Evolutionary conservation across 1,284 basidiomycete genomes (phyloP).

Genomic region (Mycena citricolor): DNA sequence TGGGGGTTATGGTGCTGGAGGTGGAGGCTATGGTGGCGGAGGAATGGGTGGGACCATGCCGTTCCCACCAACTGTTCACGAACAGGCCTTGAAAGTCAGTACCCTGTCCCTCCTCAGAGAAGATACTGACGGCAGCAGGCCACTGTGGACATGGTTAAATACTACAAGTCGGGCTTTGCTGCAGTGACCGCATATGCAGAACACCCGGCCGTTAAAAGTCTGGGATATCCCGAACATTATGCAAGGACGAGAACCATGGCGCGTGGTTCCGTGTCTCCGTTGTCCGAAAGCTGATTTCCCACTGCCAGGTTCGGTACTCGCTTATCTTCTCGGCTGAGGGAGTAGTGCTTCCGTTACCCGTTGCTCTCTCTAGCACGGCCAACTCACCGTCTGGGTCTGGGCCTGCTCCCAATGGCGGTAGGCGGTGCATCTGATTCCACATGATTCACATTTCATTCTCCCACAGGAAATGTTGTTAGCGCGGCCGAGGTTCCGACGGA

Average conservation of each 20-base stretch:
- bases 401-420: background rate
- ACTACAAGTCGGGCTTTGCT: slow-evolving; percentile 83
- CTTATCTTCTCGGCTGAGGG: slow-evolving; percentile 92
- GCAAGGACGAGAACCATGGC: slow-evolving; percentile 90
- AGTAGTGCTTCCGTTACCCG: slow-evolving; percentile 82
- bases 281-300: too few species aligned
- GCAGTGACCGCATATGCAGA: slow-evolving; percentile 79
- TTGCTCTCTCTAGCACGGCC: too few species aligned
- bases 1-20: too few species aligned
- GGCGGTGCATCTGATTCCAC: too few species aligned
- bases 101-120: background rate
- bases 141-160: slow-evolving; percentile 86
- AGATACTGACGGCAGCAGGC: slow-evolving; percentile 30
- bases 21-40: too few species aligned
- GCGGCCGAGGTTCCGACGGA: slow-evolving; percentile 88
- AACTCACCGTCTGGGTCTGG: too few species aligned
- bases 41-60: too few species aligned
- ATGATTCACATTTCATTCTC: too few species aligned
- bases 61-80: slow-evolving; percentile 82
- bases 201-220: slow-evolving; percentile 74
- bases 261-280: background rate
- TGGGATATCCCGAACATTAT: slow-evolving; percentile 84
- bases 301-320: slow-evolving; percentile 50
- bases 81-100: slow-evolving; percentile 66
- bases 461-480: too few species aligned